Percentiles rank a stretch among this genome's conserved stretches.
Conservation (phyloP, 2,329 filamentous ascomycete genomes). For the Colletotrichum aenigma region DNA sequence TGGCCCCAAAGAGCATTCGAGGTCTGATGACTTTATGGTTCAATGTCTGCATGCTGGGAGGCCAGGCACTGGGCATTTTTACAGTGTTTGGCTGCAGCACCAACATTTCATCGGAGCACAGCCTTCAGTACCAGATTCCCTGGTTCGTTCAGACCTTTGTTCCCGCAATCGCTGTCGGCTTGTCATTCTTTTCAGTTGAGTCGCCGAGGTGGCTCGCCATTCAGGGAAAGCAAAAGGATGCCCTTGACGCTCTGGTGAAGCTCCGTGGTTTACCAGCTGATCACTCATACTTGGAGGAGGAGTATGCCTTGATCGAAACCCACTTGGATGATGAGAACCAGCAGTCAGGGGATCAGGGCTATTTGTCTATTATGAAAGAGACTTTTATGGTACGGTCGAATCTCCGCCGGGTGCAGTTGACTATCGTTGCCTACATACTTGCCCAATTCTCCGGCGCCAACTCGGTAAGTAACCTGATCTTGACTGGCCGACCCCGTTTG, state of each 20-base stretch:
- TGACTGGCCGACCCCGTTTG: conserved; percentile 34
- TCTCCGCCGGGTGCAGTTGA: conserved; percentile 41
- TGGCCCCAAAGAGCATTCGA: conserved; percentile 35
- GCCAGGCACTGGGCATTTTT: conserved; percentile 26
- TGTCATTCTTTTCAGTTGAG: conserved; percentile 38
- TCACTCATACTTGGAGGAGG: conserved; percentile 27
- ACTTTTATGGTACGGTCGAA: conserved; percentile 40
- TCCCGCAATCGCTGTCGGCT: neutral
- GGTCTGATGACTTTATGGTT: conserved; percentile 37
- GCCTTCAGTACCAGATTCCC: conserved; percentile 32
- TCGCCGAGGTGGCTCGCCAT: conserved; percentile 40
- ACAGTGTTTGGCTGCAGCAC: conserved; percentile 36
- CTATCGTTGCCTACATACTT: conserved; percentile 39
- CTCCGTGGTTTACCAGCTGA: conserved; percentile 30
- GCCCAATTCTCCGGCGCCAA: conserved; percentile 49
- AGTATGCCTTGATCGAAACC: conserved; percentile 32
- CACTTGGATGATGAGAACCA: conserved; percentile 12
- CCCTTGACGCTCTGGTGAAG: neutral
- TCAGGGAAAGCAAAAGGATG: conserved; percentile 31
- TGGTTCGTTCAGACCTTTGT: neutral
- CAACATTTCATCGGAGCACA: conserved; percentile 26
- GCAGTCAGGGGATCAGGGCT: neutral
- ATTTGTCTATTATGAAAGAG: conserved; percentile 33
- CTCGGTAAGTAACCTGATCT: conserved; percentile 29
- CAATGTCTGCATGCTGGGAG: conserved; percentile 29